Percentiles rank a stretch among this genome's conserved stretches.
These are phyloP conservation scores for Avena atlantica DNA, from an alignment of 176 grass and related monocot genomes.

Conservation along the genomic window DNA sequence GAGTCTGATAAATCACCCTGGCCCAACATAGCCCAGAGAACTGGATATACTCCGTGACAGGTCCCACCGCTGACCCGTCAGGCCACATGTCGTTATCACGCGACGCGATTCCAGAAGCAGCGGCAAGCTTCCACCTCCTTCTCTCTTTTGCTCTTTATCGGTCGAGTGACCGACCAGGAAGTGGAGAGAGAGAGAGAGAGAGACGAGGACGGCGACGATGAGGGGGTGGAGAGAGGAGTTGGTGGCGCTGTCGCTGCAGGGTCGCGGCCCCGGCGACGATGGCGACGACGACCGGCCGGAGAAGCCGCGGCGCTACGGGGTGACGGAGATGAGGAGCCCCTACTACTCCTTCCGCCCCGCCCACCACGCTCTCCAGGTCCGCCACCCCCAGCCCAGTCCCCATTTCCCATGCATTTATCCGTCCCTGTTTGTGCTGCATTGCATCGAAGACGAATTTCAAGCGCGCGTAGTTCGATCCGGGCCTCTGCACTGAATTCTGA, in stretches of 20 bases:
- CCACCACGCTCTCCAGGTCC: conserved; percentile 70
- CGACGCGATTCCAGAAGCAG: conserved; percentile 52
- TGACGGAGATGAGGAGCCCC: conserved; percentile 94
- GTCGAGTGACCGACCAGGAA: background rate
- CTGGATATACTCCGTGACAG: background rate
- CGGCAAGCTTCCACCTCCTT: conserved; percentile 49
- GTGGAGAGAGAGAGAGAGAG: conserved; percentile 1
- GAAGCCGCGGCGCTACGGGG: conserved; percentile 86
- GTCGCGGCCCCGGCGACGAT: conserved; percentile 45
- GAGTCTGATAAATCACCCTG: background rate
- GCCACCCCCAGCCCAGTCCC: background rate
- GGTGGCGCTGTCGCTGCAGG: conserved; percentile 46
- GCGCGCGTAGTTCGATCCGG: background rate
- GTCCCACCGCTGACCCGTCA: background rate
- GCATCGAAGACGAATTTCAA: background rate
- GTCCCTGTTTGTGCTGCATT: background rate
- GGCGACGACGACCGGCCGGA: conserved; percentile 85
- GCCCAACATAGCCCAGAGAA: background rate
- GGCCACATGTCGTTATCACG: conserved; percentile 2
- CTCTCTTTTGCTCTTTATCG: conserved; percentile 24
- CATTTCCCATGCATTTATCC: background rate
- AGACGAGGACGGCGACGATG: conserved; percentile 4
- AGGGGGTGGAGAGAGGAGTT: conserved; percentile 45
- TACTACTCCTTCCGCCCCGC: conserved; percentile 70
- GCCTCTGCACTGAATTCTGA: background rate